Evolutionary conservation across 1,284 basidiomycete genomes (phyloP).

Genomic region (Vanrija sp.): DNA sequence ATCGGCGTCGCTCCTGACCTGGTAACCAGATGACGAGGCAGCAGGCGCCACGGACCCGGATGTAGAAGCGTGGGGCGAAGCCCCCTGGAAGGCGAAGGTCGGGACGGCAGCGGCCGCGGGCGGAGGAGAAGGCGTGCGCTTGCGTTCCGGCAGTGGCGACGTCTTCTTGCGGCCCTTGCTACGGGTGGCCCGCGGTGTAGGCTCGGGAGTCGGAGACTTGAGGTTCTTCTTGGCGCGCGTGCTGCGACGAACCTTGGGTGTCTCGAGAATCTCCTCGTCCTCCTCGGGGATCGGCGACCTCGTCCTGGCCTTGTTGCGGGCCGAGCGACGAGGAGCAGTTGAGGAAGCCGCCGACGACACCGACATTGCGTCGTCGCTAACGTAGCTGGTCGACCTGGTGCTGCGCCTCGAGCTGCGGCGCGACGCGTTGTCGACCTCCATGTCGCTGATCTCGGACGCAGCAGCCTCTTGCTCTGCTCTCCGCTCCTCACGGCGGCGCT

Average conservation of each 20-base stretch:
- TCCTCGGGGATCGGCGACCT: constrained; percentile 3
- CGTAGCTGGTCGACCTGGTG: constrained; percentile 5
- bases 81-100: constrained; percentile 38
- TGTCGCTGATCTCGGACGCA: constrained; percentile 12
- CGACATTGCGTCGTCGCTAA: constrained; percentile 9
- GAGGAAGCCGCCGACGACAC: constrained; percentile 2
- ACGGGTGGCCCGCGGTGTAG: neutral
- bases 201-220: constrained; percentile 5
- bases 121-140: constrained; percentile 23
- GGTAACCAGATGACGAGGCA: constrained; percentile 19
- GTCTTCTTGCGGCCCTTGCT: constrained; percentile 5
- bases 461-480: neutral
- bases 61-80: constrained; percentile 28
- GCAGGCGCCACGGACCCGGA: neutral
- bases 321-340: constrained; percentile 28
- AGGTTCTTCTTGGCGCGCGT: constrained; percentile 4
- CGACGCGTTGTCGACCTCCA: constrained; percentile 12
- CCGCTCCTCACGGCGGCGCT: constrained; percentile 19
- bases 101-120: constrained; percentile 22
- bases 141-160: constrained; percentile 17
- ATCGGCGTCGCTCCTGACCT: constrained; percentile 28
- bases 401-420: constrained; percentile 1
- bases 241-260: constrained; percentile 23
- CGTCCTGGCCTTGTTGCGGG: constrained; percentile 22
- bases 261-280: constrained; percentile 17